Conservation (phyloP, 2,329 filamentous ascomycete species). For the Leptographium galeiforme region DNA sequence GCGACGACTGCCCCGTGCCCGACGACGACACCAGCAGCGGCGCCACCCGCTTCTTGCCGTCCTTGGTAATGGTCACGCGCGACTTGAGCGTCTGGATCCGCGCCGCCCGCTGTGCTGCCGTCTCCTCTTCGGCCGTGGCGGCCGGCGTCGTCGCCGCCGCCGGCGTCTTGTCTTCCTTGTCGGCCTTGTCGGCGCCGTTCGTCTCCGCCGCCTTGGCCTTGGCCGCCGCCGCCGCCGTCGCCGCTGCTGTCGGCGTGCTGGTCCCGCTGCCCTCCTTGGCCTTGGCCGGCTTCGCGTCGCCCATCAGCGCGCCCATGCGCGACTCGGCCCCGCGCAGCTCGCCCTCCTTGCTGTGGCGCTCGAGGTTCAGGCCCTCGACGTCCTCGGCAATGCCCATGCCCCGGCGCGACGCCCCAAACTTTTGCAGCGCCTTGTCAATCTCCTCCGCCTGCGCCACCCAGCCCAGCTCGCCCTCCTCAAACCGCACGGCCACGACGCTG, state of each 20-base stretch:
- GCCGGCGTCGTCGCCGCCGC: slow-evolving; percentile 17
- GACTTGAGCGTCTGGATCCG: slow-evolving; percentile 60
- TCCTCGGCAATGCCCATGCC: slow-evolving; percentile 87
- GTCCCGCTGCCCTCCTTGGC: slow-evolving; percentile 14
- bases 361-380: slow-evolving; percentile 72
- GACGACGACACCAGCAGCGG: slow-evolving; percentile 85
- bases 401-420: slow-evolving; percentile 79
- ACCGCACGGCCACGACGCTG: slow-evolving; percentile 67
- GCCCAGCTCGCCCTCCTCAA: slow-evolving; percentile 77
- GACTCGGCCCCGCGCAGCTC: slow-evolving; percentile 85
- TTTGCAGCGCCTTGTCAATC: slow-evolving; percentile 84
- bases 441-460: slow-evolving; percentile 77
- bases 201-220: slow-evolving; percentile 13
- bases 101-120: slow-evolving; percentile 38
- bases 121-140: slow-evolving; percentile 25
- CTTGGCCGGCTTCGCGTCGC: slow-evolving; percentile 53
- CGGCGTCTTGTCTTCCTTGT: slow-evolving; percentile 20
- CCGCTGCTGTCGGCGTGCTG: neutral
- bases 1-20: slow-evolving; percentile 70
- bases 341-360: slow-evolving; percentile 83
- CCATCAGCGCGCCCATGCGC: slow-evolving; percentile 97
- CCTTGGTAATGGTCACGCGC: slow-evolving; percentile 86
- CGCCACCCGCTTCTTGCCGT: slow-evolving; percentile 91
- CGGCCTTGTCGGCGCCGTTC: slow-evolving; percentile 18
- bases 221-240: slow-evolving; percentile 1